Evolutionary conservation across 371 early-diverging fungal species (phyloP).

Genomic region (Circinella minor): DNA sequence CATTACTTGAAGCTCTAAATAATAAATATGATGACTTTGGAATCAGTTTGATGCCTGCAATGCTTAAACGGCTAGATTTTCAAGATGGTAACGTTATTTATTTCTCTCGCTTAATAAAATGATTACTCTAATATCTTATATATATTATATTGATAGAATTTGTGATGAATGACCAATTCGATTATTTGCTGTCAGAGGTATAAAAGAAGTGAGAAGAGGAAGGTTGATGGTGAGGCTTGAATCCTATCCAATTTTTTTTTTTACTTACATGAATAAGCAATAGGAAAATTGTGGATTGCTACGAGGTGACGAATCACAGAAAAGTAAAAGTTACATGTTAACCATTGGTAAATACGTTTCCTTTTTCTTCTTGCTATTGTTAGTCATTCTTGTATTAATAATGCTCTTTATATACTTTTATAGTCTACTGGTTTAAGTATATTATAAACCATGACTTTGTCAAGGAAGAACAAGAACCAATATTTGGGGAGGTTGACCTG

Average conservation of each 20-base stretch:
- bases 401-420: neutral
- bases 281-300: neutral
- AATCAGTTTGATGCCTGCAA: slow-evolving; percentile 27
- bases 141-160: neutral
- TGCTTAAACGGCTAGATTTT: slow-evolving; percentile 36
- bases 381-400: neutral
- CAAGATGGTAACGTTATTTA: slow-evolving; percentile 28
- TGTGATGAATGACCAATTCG: neutral
- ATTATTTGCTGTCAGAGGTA: neutral
- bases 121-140: neutral
- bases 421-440: slow-evolving; percentile 48
- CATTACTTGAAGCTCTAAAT: slow-evolving; percentile 38
- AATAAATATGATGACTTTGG: slow-evolving; percentile 35
- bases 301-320: slow-evolving; percentile 10
- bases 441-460: slow-evolving; percentile 30
- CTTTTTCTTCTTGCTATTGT: neutral
- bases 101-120: too few species aligned
- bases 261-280: neutral
- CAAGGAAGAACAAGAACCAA: slow-evolving; percentile 8
- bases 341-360: slow-evolving; percentile 38
- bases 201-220: neutral
- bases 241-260: neutral
- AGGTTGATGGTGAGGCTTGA: too few species aligned
- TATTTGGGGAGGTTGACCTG: slow-evolving; percentile 26
- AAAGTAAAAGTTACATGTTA: slow-evolving; percentile 39